Evolutionary conservation across 441 rosid species (phyloP).

Genomic region (Brassica hybrid): DNA sequence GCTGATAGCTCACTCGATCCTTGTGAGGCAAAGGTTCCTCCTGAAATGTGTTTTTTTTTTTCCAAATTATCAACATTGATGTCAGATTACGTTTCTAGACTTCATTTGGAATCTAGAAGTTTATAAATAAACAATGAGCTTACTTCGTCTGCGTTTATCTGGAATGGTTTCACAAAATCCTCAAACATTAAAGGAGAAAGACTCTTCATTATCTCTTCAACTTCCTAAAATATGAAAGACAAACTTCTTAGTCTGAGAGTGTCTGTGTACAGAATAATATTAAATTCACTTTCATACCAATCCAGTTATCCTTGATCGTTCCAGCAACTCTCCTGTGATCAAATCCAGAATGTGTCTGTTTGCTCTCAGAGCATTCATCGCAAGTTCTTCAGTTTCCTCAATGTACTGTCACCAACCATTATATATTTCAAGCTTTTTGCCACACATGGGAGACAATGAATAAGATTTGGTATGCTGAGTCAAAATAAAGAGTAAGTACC

Average conservation of each 20-base stretch:
- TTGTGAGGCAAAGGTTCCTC: constrained; percentile 76
- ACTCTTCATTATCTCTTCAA: constrained; percentile 71
- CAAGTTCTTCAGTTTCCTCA: constrained; percentile 96
- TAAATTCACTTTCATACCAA: constrained; percentile 56
- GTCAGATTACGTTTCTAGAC: constrained; percentile 11
- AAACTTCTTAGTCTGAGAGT: not conserved
- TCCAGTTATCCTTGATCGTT: constrained; percentile 91
- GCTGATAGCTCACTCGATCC: constrained; percentile 67
- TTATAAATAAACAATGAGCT: not conserved
- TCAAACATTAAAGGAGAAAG: constrained; percentile 78
- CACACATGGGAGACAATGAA: not conserved
- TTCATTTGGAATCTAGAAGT: constrained; percentile 19
- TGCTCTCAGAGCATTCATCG: constrained; percentile 74
- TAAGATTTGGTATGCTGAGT: constrained; percentile 25
- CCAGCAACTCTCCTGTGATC: constrained; percentile 70
- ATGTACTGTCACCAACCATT: constrained; percentile 67
- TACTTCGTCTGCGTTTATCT: constrained; percentile 71
- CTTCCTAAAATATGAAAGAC: constrained; percentile 62
- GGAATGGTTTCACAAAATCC: constrained; percentile 88
- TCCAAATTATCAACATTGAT: not conserved
- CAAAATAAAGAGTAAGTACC: constrained; percentile 59
- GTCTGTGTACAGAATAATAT: not conserved
- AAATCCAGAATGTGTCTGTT: constrained; percentile 79
- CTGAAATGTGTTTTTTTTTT: constrained; percentile 47
- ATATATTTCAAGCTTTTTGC: constrained; percentile 26